A percentile compares a stretch with the other conserved stretches of the same genome.
These are phyloP conservation scores for Arthroderma sp. DNA, from an alignment of 2,329 filamentous ascomycete genomes.

Conservation along the genomic window DNA sequence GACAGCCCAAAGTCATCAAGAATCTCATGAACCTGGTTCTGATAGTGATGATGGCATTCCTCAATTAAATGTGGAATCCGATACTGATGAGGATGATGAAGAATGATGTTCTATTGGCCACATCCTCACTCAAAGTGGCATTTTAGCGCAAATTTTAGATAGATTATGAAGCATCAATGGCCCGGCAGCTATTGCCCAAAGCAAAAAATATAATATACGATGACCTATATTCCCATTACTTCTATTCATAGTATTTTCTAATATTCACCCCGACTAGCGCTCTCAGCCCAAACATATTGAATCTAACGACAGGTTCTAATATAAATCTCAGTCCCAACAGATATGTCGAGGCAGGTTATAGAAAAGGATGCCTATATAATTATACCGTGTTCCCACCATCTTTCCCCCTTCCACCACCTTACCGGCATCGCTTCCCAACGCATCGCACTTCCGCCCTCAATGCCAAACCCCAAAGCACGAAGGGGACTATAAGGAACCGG, in stretches of 20 bases:
- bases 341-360: too few relatives aligned
- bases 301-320: not conserved
- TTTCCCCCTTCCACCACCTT: conserved; percentile 39
- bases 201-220: not conserved
- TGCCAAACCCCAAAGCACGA: conserved; percentile 54
- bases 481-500: conserved; percentile 64
- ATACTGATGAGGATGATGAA: conserved; percentile 34
- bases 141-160: not conserved
- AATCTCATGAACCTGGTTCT: conserved; percentile 19
- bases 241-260: not conserved
- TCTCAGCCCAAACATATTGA: too few relatives aligned
- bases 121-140: not conserved
- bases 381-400: conserved; percentile 52
- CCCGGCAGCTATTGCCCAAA: too few relatives aligned
- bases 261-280: too few relatives aligned
- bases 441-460: conserved; percentile 51
- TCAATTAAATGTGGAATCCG: conserved; percentile 36
- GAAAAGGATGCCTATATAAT: conserved; percentile 17
- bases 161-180: not conserved
- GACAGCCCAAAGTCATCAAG: too few relatives aligned
- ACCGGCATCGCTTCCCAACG: conserved; percentile 50
- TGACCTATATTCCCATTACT: not conserved
- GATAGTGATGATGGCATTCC: conserved; percentile 41
- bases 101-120: not conserved
- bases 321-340: too few relatives aligned